Conservation (phyloP, 1,139 yeast species). For the Saccharomyces pastorianus region DNA sequence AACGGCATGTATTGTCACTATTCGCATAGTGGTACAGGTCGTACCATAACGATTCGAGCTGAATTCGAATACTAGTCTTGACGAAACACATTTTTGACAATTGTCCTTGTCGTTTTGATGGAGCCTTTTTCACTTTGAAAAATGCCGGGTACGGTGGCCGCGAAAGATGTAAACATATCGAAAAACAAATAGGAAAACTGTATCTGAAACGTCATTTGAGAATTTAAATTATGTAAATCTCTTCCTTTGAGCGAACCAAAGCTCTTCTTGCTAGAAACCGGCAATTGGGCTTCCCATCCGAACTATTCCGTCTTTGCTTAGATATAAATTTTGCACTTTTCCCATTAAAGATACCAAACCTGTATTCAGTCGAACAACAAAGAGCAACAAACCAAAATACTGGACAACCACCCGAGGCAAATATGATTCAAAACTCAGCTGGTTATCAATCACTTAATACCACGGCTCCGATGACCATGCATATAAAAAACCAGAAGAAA, state of each 20-base stretch:
- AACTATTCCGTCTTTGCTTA: background rate
- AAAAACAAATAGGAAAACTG: background rate
- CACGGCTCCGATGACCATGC: background rate
- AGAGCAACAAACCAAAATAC: background rate
- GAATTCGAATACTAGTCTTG: background rate
- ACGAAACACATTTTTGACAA: too few species aligned
- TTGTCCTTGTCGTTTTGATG: too few species aligned
- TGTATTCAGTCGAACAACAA: background rate
- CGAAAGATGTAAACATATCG: background rate
- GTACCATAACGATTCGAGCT: background rate
- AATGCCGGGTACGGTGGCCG: background rate
- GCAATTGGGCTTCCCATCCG: background rate
- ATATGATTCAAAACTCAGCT: background rate
- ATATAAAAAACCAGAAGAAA: constrained; percentile 18
- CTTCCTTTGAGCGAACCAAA: background rate
- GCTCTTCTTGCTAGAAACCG: background rate
- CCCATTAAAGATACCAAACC: background rate
- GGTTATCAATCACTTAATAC: background rate
- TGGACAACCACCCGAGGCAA: background rate
- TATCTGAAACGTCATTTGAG: background rate
- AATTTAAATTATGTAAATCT: background rate
- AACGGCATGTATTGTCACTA: background rate
- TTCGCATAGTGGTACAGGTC: background rate
- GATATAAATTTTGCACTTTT: background rate
- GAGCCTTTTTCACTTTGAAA: background rate